A percentile compares a stretch with the other conserved stretches of the same genome.
phyloP scores from a whole-genome alignment of 495 filamentous ascomycete genomes.

The Penicillium psychrofluorescens region DNA sequence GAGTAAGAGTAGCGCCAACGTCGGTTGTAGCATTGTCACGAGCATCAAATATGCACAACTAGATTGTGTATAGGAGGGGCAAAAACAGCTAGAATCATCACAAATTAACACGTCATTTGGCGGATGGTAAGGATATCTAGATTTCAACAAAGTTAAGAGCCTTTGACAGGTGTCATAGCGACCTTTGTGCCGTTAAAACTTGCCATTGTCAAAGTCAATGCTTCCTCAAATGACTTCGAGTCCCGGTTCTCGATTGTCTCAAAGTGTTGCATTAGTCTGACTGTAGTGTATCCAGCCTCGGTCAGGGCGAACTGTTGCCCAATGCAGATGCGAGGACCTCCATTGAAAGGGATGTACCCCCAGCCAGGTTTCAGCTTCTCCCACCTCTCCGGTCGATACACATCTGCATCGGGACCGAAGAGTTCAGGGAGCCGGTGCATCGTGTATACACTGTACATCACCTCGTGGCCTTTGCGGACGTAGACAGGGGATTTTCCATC shows the following conservation, averaged over 20 bases:
- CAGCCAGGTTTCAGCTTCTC: constrained; percentile 35
- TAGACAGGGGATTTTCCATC: constrained; percentile 46
- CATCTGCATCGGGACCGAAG: constrained; percentile 46
- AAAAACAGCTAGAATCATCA: too few species aligned
- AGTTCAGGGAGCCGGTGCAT: constrained; percentile 51
- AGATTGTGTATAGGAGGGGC: too few species aligned
- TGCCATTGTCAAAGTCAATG: too few species aligned
- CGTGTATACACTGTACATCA: constrained; percentile 39
- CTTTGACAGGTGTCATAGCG: too few species aligned
- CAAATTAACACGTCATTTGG: too few species aligned
- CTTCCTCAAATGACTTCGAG: too few species aligned
- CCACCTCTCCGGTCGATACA: constrained; percentile 55
- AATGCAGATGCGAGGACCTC: constrained; percentile 48
- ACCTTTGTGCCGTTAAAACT: too few species aligned
- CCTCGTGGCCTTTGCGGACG: constrained; percentile 33
- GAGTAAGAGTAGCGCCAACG: too few species aligned
- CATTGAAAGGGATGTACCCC: constrained; percentile 52
- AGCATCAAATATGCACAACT: too few species aligned
- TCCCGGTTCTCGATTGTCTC: constrained; percentile 26
- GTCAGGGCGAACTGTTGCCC: constrained; percentile 55
- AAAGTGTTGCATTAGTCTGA: constrained; percentile 35
- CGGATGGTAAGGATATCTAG: too few species aligned
- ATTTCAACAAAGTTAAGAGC: too few species aligned
- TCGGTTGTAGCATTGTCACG: too few species aligned
- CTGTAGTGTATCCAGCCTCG: constrained; percentile 50